Conservation (phyloP, 2,329 filamentous ascomycete genomes). For the Stachybotrys chartarum region DNA sequence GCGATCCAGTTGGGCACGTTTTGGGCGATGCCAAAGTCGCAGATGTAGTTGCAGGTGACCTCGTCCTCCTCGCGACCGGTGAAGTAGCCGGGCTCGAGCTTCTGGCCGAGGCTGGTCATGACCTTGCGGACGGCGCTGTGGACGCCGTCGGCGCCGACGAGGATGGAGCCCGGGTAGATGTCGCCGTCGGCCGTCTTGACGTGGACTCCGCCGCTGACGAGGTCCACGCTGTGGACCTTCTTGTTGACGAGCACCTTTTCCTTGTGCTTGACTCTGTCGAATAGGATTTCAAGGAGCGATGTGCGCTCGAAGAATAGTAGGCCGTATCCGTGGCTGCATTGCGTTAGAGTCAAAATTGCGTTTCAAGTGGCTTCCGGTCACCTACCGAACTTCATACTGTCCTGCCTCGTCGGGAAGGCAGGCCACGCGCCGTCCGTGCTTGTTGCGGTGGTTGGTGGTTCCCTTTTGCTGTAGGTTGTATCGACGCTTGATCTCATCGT, state of each 20-base stretch:
- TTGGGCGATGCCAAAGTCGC: constrained; percentile 30
- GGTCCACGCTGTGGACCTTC: constrained; percentile 7
- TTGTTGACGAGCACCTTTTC: constrained; percentile 9
- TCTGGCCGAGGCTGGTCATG: constrained; percentile 13
- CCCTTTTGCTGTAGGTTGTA: neutral
- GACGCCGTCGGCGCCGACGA: constrained; percentile 32
- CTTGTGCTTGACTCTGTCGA: constrained; percentile 23
- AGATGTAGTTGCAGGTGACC: constrained; percentile 19
- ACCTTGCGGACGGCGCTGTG: constrained; percentile 26
- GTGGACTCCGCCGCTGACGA: constrained; percentile 7
- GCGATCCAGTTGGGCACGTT: constrained; percentile 12
- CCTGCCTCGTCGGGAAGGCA: neutral
- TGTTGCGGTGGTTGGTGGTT: neutral
- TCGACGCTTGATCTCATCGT: constrained; percentile 8
- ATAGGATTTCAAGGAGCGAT: constrained; percentile 22
- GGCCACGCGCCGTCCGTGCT: neutral
- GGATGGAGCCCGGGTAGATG: constrained; percentile 18
- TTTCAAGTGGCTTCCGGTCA: no score
- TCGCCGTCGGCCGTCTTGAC: constrained; percentile 23
- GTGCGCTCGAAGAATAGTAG: constrained; percentile 26
- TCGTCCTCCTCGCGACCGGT: constrained; percentile 8
- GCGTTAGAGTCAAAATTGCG: neutral
- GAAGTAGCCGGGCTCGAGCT: constrained; percentile 16
- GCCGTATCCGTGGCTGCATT: constrained; percentile 16
- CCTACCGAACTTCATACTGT: neutral